phyloP scores from a whole-genome alignment of 1,284 basidiomycete genomes.

The Ceraceosorus guamensis region DNA sequence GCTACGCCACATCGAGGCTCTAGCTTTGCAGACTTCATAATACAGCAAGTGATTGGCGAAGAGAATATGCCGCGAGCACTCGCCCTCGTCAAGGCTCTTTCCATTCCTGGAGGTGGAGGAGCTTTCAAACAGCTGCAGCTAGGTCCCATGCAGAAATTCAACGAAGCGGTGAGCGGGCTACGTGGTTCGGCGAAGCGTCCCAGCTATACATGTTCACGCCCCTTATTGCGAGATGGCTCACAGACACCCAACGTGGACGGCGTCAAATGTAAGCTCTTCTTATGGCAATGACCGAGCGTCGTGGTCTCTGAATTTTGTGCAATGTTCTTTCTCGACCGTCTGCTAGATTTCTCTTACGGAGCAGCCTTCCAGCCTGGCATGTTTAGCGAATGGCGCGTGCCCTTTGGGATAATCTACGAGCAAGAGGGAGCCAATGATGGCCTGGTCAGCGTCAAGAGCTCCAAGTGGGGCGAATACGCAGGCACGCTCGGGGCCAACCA shows the following conservation, averaged over 20 bases:
- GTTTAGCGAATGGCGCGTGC: constrained; percentile 54
- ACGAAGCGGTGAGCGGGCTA: constrained; percentile 63
- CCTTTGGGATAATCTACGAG: constrained; percentile 73
- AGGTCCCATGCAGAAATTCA: constrained; percentile 80
- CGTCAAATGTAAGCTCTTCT: neutral
- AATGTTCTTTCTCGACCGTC: constrained; percentile 56
- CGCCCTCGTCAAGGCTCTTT: constrained; percentile 67
- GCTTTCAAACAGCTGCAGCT: constrained; percentile 81
- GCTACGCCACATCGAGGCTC: constrained; percentile 83
- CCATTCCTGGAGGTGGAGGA: constrained; percentile 73
- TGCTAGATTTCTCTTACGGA: constrained; percentile 88
- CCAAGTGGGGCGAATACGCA: constrained; percentile 62
- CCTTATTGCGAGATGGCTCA: too few relatives aligned
- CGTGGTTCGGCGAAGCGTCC: neutral
- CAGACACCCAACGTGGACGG: neutral
- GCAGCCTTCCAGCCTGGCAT: constrained; percentile 67
- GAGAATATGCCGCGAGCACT: constrained; percentile 50
- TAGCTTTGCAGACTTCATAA: constrained; percentile 85
- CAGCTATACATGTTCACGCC: neutral
- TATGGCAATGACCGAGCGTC: too few relatives aligned
- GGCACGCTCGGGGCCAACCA: constrained; percentile 91
- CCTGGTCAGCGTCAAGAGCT: constrained; percentile 71
- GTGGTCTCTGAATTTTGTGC: too few relatives aligned
- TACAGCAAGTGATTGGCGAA: constrained; percentile 56
- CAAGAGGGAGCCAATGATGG: constrained; percentile 75